Base-by-base conservation (phyloP, 2,329 filamentous ascomycete species). In the Epichloe aotearoae region DNA sequence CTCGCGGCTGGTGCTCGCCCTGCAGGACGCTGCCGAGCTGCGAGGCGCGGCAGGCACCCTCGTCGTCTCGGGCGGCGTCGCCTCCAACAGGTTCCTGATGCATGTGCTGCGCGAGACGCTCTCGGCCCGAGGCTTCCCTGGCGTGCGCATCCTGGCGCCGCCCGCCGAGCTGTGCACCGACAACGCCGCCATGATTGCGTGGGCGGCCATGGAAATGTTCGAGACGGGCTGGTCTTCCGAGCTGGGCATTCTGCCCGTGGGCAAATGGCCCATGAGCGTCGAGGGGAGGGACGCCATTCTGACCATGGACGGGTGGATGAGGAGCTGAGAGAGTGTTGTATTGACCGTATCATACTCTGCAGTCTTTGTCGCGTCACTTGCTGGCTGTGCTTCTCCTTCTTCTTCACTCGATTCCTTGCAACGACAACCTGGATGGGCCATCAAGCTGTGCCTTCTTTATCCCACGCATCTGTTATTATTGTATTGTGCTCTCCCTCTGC, bases 121-220 rank as follows among this genome's bases (percentile, higher is more conserved):
- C 41, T 76, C 83, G 55, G 76, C 73, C n/a, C 77, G 84, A 42
- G 86, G 86, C 0, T 83, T 80, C 61, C 61, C 63, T 0, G 59
- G 79, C 55, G 64, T 94, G 30, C 59, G 73, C 11, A 65, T 96
- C 7, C 68, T 83, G 33, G 86, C 84, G 50, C 91, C 93, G n/a
- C 89, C 89, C 3, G 67, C 79, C 10, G 72, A 74, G 41, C 73
- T 91, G 49, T 97, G 93, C 63, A 96, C 88, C 0, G 93, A 98
- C 62, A 97, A 98, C 66, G 93, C 93, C 12, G 88, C 89, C 46
- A 98, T 98, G 93, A 90, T 97, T 63, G 91, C 85, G 1, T 97
- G 93, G 91, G 75, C 90, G 1, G 93, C 85, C 0, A 76, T 90
- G 57, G 90, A 97, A 68, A 96, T 98, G 90, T 96, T 79, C 61